phyloP scores from a whole-genome alignment of 2,329 filamentous ascomycete genomes.

The Phyllosticta citrichinensis region DNA sequence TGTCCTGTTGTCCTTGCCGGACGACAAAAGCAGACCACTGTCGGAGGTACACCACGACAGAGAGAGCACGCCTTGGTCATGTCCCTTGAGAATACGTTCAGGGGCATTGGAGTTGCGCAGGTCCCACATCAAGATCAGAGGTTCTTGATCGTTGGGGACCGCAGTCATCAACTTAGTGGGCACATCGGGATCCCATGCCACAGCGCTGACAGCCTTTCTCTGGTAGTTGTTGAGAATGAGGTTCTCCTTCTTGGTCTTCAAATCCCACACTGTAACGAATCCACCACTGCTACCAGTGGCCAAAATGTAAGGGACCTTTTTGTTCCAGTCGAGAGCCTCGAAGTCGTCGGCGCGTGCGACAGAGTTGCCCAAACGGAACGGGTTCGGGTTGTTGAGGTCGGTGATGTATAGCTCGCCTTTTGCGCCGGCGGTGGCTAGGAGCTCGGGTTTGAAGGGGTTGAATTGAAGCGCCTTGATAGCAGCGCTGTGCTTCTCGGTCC shows the following conservation, averaged over 20 bases:
- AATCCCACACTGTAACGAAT: constrained; percentile 96
- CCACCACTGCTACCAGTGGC: constrained; percentile 88
- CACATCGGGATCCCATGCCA: constrained; percentile 93
- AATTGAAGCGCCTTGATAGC: constrained; percentile 93
- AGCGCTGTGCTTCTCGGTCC: constrained; percentile 81
- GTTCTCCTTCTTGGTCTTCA: constrained; percentile 96
- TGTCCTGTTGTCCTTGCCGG: constrained; percentile 92
- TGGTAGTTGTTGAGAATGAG: constrained; percentile 83
- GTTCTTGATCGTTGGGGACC: constrained; percentile 78
- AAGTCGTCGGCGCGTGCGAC: constrained; percentile 89
- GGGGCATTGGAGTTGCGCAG: constrained; percentile 92
- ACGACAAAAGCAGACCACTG: constrained; percentile 77
- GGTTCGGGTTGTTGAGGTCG: constrained; percentile 85
- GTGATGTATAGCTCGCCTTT: constrained; percentile 96
- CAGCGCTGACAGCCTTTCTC: constrained; percentile 85
- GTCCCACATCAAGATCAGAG: constrained; percentile 88
- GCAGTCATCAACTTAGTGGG: constrained; percentile 89
- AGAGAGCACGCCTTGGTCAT: constrained; percentile 87
- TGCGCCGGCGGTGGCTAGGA: constrained; percentile 82
- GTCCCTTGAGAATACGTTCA: constrained; percentile 78
- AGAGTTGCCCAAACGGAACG: constrained; percentile 78
- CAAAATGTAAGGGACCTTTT: constrained; percentile 91
- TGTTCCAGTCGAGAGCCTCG: constrained; percentile 96
- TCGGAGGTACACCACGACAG: constrained; percentile 94
- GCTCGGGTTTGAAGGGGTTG: constrained; percentile 84